Percentiles rank a stretch among this genome's conserved stretches.
Evolutionary conservation across 345 rosid genomes (phyloP).

Genomic region (Sisymbrium irio): DNA sequence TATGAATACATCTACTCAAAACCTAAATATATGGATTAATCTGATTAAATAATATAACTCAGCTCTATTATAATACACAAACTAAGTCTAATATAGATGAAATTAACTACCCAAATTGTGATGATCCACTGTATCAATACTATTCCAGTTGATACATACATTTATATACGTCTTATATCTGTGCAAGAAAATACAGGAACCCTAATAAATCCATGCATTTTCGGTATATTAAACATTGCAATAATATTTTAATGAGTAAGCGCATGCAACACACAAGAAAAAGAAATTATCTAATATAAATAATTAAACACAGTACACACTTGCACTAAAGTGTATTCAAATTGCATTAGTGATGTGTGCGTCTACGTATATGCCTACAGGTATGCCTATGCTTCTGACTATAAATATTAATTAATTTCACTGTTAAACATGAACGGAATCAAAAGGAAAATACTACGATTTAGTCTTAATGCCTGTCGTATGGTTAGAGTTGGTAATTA

Average conservation of each 20-base stretch:
- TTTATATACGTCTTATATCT: background rate
- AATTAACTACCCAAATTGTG: background rate
- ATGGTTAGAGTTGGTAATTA: slow-evolving; percentile 18
- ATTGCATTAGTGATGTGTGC: slow-evolving; percentile 21
- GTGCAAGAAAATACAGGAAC: background rate
- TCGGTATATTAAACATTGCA: background rate
- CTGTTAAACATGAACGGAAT: slow-evolving; percentile 19
- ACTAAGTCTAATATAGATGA: background rate
- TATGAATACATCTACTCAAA: background rate
- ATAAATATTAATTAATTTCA: background rate
- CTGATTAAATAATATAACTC: background rate
- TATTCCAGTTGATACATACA: background rate
- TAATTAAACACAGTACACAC: background rate
- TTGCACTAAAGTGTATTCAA: background rate
- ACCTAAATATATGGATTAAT: background rate
- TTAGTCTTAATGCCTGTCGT: slow-evolving; percentile 11
- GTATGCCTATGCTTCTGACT: background rate
- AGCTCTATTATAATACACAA: background rate
- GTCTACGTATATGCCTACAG: slow-evolving; percentile 7
- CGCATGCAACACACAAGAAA: background rate
- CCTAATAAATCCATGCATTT: background rate
- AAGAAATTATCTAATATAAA: background rate
- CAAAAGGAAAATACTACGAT: slow-evolving; percentile 15
- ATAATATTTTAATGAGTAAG: background rate
- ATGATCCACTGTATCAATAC: background rate